Evolutionary conservation across 345 rosid species (phyloP), one percentile per base, ranked within the genome.

Genomic region (Hypericum androsaemum): DNA sequence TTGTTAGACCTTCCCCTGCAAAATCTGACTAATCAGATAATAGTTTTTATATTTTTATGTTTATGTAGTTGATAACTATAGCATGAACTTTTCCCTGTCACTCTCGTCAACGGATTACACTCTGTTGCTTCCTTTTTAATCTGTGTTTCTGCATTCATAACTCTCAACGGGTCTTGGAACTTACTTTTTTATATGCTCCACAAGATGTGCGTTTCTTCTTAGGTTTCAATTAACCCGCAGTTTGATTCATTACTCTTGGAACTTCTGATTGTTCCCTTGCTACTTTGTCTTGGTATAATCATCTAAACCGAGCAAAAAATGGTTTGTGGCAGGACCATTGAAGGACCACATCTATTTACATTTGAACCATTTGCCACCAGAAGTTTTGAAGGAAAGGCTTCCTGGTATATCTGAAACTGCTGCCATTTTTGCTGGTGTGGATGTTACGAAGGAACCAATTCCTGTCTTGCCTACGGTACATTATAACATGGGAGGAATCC

Each of bases 381-480:
- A 92, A 63, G 98, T 88, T 50, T 86, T 92, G 42, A 88, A 88
- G 72, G 98, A 92, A 77, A 85, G 98, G 69, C 97, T 92, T 59
- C 98, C 98, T 43, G 98, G 98, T 66, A 92, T 92, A 62, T 92
- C 98, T 66, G 98, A 92, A 80, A 92, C 98, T 41, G 98, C 98
- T 70, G 98, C 98, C 43, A 92, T 92, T 58, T 92, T 92, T 73
- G 87, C 98, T 68, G 98, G 98, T 52, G 98, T 92, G 61, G 98
- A 92, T 63, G 98, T 92, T 54, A 92, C 95, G 0, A 92, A 92
- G 72, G 98, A 92, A 72, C 98, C 98, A 48, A 92, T 92, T 64
- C 98, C 98, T 49, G 98, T 92, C 59, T 72, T 92, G 50, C 98
- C 98, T 9, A 92, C 98, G n/a, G 98, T 92, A 65, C 98, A 92